Conservation (phyloP, 2,329 filamentous ascomycete genomes). For the Colletotrichum acutatum region DNA sequence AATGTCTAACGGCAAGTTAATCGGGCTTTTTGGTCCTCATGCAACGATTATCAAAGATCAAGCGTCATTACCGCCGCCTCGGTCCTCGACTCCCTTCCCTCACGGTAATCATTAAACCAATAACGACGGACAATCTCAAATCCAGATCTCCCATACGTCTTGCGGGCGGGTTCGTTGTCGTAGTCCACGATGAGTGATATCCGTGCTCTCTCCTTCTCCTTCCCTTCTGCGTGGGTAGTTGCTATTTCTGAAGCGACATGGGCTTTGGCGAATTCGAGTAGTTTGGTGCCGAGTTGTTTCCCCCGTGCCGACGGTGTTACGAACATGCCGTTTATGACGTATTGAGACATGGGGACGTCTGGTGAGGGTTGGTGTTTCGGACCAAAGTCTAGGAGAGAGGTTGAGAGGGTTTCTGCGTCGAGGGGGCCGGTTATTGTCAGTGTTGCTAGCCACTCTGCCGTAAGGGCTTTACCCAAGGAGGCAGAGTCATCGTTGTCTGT, state of each 20-base stretch:
- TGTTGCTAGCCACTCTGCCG: conserved; percentile 13
- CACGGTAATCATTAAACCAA: conserved; percentile 26
- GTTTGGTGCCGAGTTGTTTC: background rate
- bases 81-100: conserved; percentile 4
- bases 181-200: conserved; percentile 18
- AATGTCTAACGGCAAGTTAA: too few species aligned
- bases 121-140: conserved; percentile 27
- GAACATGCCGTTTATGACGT: conserved; percentile 29
- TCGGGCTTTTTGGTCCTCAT: too few species aligned
- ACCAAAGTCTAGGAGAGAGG: background rate
- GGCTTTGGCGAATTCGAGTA: conserved; percentile 4
- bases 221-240: background rate
- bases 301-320: conserved; percentile 17
- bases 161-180: conserved; percentile 15
- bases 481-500: too few species aligned
- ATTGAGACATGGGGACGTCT: background rate
- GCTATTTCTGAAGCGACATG: background rate
- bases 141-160: conserved; percentile 12
- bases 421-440: conserved; percentile 20
- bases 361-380: background rate
- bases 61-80: conserved; percentile 31
- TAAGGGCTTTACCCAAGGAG: background rate
- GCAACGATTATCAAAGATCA: background rate
- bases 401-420: background rate
- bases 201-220: background rate